A percentile compares a stretch with the other conserved stretches of the same genome.
These are phyloP conservation scores for Paraphaeosphaeria sporulosa DNA, from an alignment of 2,329 filamentous ascomycete species.

Conservation along the genomic window DNA sequence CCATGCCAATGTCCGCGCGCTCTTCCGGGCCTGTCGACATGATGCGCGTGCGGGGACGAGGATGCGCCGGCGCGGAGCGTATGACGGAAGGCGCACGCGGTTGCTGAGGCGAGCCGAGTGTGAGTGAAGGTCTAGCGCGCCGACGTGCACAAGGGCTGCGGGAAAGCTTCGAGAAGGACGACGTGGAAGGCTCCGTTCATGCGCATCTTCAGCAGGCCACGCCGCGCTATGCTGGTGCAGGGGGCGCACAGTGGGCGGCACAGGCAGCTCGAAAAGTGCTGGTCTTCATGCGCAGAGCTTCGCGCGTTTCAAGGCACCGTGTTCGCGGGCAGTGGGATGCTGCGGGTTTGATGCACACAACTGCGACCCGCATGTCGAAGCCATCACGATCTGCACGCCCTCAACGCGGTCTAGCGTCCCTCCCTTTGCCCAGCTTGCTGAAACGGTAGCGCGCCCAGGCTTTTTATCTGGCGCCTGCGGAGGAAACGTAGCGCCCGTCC, in stretches of 20 bases:
- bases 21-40: constrained; percentile 26
- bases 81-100: constrained; percentile 37
- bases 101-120: constrained; percentile 31
- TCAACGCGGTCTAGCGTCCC: neutral
- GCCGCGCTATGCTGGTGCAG: constrained; percentile 14
- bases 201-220: constrained; percentile 20
- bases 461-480: neutral
- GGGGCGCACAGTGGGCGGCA: constrained; percentile 14
- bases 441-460: constrained; percentile 8
- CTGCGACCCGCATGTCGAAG: neutral
- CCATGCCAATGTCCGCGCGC: constrained; percentile 23
- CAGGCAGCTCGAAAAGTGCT: constrained; percentile 9
- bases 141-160: constrained; percentile 31
- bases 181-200: constrained; percentile 25
- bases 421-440: neutral
- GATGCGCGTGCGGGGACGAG: constrained; percentile 15
- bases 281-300: constrained; percentile 22
- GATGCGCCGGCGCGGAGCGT: neutral
- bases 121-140: constrained; percentile 19
- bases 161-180: constrained; percentile 36
- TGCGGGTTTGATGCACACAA: neutral
- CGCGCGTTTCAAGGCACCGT: constrained; percentile 33
- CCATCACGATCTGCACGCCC: neutral
- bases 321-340: constrained; percentile 9
- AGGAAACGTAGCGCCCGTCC: constrained; percentile 2